phyloP scores from a whole-genome alignment of 2,329 filamentous ascomycete genomes.

The Cladosporium sp. region DNA sequence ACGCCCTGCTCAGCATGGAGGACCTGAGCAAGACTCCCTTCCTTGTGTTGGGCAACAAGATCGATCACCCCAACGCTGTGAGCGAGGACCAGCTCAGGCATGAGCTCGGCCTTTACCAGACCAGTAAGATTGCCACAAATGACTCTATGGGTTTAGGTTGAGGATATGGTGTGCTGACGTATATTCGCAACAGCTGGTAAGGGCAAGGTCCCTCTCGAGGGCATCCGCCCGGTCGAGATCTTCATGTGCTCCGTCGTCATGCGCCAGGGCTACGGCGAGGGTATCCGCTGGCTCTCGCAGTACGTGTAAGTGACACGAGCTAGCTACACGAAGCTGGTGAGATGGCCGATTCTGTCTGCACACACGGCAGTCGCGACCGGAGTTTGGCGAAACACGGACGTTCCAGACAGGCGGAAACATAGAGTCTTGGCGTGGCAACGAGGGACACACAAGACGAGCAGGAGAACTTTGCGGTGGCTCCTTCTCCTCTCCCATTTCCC shows the following conservation, averaged over 20 bases:
- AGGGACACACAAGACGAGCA: not conserved
- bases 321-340: not conserved
- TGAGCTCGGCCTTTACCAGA: conserved; percentile 90
- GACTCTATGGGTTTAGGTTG: not conserved
- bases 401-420: not conserved
- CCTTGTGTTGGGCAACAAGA: conserved; percentile 97
- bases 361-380: too few relatives aligned
- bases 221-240: conserved; percentile 89
- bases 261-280: conserved; percentile 88
- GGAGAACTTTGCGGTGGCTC: not conserved
- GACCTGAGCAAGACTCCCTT: conserved; percentile 94
- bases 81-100: conserved; percentile 93
- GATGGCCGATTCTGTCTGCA: too few relatives aligned
- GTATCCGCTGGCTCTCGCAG: conserved; percentile 82
- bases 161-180: conserved; percentile 6
- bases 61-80: conserved; percentile 92
- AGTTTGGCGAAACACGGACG: too few relatives aligned
- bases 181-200: conserved; percentile 52
- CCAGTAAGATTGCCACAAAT: conserved; percentile 45
- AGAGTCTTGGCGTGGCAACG: not conserved
- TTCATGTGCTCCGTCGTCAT: conserved; percentile 99
- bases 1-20: conserved; percentile 90
- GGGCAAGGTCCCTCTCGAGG: conserved; percentile 87
- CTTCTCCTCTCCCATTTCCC: conserved; percentile 1
- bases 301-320: conserved; percentile 60